These are phyloP conservation scores for Isabelozyma heimii DNA, from an alignment of 805 yeast species.

Conservation along the genomic window DNA sequence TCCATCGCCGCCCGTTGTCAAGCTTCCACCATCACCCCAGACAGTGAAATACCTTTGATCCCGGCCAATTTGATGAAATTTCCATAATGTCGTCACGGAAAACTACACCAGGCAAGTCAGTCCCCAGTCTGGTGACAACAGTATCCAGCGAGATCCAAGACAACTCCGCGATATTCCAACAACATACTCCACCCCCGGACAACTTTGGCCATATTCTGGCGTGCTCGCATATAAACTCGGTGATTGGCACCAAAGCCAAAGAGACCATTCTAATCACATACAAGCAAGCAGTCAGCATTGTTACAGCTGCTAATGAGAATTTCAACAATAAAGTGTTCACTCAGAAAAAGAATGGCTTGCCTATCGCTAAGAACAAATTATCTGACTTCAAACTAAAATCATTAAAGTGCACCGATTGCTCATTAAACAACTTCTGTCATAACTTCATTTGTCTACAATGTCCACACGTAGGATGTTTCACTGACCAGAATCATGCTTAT, in stretches of 20 bases:
- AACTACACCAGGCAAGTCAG: not conserved
- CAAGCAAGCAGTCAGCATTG: conserved; percentile 48
- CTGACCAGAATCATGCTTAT: conserved; percentile 31
- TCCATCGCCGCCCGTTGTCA: no score
- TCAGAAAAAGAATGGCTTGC: conserved; percentile 35
- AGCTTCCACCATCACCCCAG: not conserved
- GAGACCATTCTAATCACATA: conserved; percentile 51
- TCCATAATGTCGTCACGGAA: not conserved
- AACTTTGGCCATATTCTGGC: conserved; percentile 35
- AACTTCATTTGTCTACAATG: conserved; percentile 73
- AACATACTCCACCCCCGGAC: conserved; percentile 15
- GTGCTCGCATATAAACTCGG: conserved; percentile 49
- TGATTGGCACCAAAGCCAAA: conserved; percentile 46
- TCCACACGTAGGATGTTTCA: conserved; percentile 71
- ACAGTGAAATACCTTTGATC: not conserved
- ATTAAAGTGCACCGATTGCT: conserved; percentile 52
- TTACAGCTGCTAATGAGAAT: conserved; percentile 13
- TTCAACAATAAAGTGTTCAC: conserved; percentile 16
- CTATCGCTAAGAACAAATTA: conserved; percentile 36
- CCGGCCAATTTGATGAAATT: not conserved
- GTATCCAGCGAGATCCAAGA: not conserved
- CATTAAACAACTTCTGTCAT: conserved; percentile 34
- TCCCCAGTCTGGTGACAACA: not conserved
- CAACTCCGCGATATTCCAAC: not conserved
- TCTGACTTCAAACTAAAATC: conserved; percentile 41